These are phyloP conservation scores for Lichtheimia corymbifera DNA, from an alignment of 371 early-diverging fungal species.

Conservation along the genomic window DNA sequence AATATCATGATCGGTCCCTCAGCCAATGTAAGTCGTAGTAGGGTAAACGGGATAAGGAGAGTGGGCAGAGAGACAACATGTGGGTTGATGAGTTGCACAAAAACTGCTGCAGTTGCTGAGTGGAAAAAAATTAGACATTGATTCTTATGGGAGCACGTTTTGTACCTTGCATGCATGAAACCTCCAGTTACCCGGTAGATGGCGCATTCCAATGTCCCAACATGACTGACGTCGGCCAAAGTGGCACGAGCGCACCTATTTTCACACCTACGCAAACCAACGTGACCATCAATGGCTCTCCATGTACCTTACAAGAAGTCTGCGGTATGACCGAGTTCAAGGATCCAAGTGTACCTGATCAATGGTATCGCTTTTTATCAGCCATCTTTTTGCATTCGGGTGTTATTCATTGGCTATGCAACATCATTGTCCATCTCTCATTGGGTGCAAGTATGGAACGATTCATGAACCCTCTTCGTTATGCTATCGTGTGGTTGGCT, in stretches of 20 bases:
- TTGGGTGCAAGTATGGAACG: slow-evolving; percentile 68
- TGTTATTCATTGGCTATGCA: slow-evolving; percentile 66
- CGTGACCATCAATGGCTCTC: slow-evolving; percentile 23
- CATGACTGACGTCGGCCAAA: slow-evolving; percentile 8
- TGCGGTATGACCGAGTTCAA: slow-evolving; percentile 48
- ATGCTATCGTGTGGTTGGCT: slow-evolving; percentile 65
- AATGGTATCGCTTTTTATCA: slow-evolving; percentile 75
- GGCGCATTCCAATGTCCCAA: slow-evolving; percentile 12
- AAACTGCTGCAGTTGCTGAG: neutral
- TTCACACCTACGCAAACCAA: slow-evolving; percentile 10
- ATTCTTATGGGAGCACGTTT: slow-evolving; percentile 62
- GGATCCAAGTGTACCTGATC: slow-evolving; percentile 46
- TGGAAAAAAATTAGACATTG: slow-evolving; percentile 32
- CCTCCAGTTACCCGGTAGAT: slow-evolving; percentile 21
- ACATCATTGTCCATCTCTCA: slow-evolving; percentile 62
- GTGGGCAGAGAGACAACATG: neutral
- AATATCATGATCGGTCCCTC: slow-evolving; percentile 69
- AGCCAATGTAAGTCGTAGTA: slow-evolving; percentile 29
- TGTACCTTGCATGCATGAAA: slow-evolving; percentile 60
- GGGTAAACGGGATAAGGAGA: slow-evolving; percentile 6
- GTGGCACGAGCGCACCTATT: slow-evolving; percentile 6
- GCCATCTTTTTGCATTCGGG: slow-evolving; percentile 83
- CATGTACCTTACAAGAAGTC: slow-evolving; percentile 53
- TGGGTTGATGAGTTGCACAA: neutral
- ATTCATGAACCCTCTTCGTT: slow-evolving; percentile 67